Base-by-base conservation (phyloP, 495 filamentous ascomycete species). In the Penicillium coffeae region DNA sequence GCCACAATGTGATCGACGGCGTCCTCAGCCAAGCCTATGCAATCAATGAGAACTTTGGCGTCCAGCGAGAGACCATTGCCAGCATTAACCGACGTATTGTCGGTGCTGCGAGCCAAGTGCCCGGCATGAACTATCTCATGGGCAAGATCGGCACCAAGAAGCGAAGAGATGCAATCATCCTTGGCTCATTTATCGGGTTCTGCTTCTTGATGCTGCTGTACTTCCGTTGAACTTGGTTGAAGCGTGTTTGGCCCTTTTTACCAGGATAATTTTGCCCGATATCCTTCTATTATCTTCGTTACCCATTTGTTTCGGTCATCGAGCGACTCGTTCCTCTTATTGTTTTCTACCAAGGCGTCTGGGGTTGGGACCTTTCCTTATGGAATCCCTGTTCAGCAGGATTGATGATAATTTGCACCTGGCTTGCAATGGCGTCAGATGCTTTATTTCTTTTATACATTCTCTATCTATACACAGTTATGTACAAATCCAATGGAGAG, bases 1-100 rank as follows among this genome's bases (percentile, higher is more conserved):
- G 87, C 59, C 85, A 96, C 61, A 86, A 82, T 42, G 79, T 93
- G 68, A 87, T 88, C 33, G 93, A 99, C 62, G 85, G 83, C 45
- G 90, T 99, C 35, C 73, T 99, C 49, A 92, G 87, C 68, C 94
- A 96, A 77, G 93, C 93, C 20, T 97, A 99, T 72, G 90, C 92
- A 16, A 90, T 96, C 46, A 93, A 95, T 65, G 89, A 96, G 73
- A 87, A 77, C 56, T 97, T 99, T 64, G 80, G 80, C 12, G 50
- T 88, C 39, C 94, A 99, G 76, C 73, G 90, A 20, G 90, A 96
- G 74, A 88, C 82, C 35, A 70, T 99, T 21, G 78, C 81, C 42
- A 91, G 78, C 65, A 89, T 99, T 46, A 92, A 96, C 62, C 70
- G 92, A 47, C 76, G 92, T 52, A 95, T 97, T 63, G 87, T 89